phyloP scores from a whole-genome alignment of 2,329 filamentous ascomycete genomes.

The Exophiala bonariae region DNA sequence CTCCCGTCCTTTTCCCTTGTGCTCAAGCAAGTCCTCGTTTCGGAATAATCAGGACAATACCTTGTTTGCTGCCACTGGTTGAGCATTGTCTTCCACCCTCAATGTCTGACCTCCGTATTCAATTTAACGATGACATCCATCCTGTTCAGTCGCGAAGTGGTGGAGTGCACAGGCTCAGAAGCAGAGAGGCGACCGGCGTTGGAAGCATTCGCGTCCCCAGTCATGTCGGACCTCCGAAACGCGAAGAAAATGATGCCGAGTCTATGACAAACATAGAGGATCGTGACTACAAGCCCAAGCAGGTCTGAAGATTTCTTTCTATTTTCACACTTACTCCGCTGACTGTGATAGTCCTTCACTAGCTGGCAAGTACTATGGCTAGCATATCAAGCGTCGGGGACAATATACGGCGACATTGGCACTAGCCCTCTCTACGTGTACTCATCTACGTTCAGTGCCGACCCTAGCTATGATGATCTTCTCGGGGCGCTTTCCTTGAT shows the following conservation, averaged over 20 bases:
- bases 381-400: conserved; percentile 57
- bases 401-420: conserved; percentile 62
- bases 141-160: too few relatives aligned
- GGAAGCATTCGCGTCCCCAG: too few relatives aligned
- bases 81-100: too few relatives aligned
- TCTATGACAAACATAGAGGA: background rate
- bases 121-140: too few relatives aligned
- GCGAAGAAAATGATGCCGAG: background rate
- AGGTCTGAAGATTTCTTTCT: background rate
- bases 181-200: too few relatives aligned
- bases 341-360: conserved; percentile 28
- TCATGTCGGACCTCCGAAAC: background rate
- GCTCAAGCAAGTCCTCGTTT: too few relatives aligned
- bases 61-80: too few relatives aligned
- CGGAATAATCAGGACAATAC: too few relatives aligned
- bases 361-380: conserved; percentile 37
- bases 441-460: conserved; percentile 52
- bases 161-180: too few relatives aligned
- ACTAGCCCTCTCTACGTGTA: conserved; percentile 60
- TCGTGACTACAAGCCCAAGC: background rate
- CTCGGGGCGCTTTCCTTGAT: conserved; percentile 56
- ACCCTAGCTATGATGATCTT: conserved; percentile 48
- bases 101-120: too few relatives aligned
- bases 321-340: too few relatives aligned
- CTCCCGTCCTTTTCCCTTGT: too few relatives aligned